These are phyloP conservation scores for Amniculicola lignicola DNA, from an alignment of 495 filamentous ascomycete species.

Conservation along the genomic window DNA sequence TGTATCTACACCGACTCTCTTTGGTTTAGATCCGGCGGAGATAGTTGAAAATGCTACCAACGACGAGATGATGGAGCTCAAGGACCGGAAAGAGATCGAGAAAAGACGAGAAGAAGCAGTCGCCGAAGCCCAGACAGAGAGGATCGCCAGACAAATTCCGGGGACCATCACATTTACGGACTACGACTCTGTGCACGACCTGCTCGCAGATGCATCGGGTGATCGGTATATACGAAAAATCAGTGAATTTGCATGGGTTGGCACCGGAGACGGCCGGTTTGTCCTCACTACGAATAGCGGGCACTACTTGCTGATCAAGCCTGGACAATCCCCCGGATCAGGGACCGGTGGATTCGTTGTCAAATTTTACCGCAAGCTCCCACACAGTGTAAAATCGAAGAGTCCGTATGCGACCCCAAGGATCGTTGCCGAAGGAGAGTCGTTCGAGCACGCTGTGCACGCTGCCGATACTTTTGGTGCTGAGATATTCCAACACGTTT, in stretches of 20 bases:
- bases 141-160: background rate
- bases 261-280: slow-evolving; percentile 60
- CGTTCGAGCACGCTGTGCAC: slow-evolving; percentile 69
- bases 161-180: slow-evolving; percentile 69
- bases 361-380: slow-evolving; percentile 35
- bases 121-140: slow-evolving; percentile 8
- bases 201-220: slow-evolving; percentile 75
- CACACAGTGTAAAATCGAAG: slow-evolving; percentile 34
- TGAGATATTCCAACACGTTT: slow-evolving; percentile 55
- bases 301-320: slow-evolving; percentile 61
- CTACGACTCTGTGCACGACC: slow-evolving; percentile 83
- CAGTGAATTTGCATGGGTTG: slow-evolving; percentile 77
- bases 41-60: slow-evolving; percentile 61
- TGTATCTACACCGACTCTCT: slow-evolving; percentile 84
- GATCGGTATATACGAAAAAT: slow-evolving; percentile 75
- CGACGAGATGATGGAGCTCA: slow-evolving; percentile 54
- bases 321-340: slow-evolving; percentile 42
- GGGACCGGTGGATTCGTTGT: slow-evolving; percentile 25
- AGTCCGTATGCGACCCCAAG: slow-evolving; percentile 64
- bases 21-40: slow-evolving; percentile 86
- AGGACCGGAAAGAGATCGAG: slow-evolving; percentile 47
- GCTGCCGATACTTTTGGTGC: slow-evolving; percentile 78
- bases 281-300: slow-evolving; percentile 58
- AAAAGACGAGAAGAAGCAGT: slow-evolving; percentile 34
- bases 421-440: slow-evolving; percentile 55